Evolutionary conservation across 2,329 filamentous ascomycete genomes (phyloP).

Genomic region (Cordyceps javanica): DNA sequence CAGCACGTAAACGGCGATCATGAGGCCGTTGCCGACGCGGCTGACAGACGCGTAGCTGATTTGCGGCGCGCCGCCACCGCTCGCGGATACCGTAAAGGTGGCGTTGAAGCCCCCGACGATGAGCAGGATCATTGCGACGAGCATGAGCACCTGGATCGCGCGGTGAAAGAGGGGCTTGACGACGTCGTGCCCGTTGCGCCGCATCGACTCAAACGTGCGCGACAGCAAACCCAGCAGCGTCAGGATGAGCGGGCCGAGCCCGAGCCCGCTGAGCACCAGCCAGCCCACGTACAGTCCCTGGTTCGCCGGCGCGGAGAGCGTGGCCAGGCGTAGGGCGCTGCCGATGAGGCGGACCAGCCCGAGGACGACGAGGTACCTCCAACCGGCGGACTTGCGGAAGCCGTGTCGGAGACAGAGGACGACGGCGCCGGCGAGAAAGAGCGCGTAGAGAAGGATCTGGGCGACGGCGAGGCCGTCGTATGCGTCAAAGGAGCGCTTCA

Average conservation of each 20-base stretch:
- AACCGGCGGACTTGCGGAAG: slow-evolving; percentile 54
- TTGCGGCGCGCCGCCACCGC: slow-evolving; percentile 16
- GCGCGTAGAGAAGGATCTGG: slow-evolving; percentile 24
- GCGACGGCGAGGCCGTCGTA: slow-evolving; percentile 29
- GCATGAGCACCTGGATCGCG: slow-evolving; percentile 36
- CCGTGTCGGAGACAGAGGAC: slow-evolving; percentile 41
- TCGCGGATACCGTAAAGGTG: slow-evolving; percentile 21
- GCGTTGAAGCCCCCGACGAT: slow-evolving; percentile 24
- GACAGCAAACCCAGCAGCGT: slow-evolving; percentile 27
- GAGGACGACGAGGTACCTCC: slow-evolving; percentile 53
- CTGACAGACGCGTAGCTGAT: slow-evolving; percentile 24
- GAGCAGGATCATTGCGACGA: slow-evolving; percentile 32
- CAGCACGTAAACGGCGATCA: slow-evolving; percentile 34
- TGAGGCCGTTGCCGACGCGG: slow-evolving; percentile 22
- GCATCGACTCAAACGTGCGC: slow-evolving; percentile 41
- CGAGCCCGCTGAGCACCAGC: slow-evolving; percentile 26
- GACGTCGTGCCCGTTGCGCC: slow-evolving; percentile 27
- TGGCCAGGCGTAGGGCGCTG: slow-evolving; percentile 37
- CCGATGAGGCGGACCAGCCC: slow-evolving; percentile 52
- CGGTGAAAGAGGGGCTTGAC: slow-evolving; percentile 25
- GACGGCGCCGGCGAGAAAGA: slow-evolving; percentile 24
- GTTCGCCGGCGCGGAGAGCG: slow-evolving; percentile 45
- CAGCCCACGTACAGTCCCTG: slow-evolving; percentile 27
- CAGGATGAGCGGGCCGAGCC: slow-evolving; percentile 42
- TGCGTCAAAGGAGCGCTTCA: slow-evolving; percentile 18